Evolutionary conservation across 371 early-diverging fungal species (phyloP).

Genomic region (Mortierella sp.): DNA sequence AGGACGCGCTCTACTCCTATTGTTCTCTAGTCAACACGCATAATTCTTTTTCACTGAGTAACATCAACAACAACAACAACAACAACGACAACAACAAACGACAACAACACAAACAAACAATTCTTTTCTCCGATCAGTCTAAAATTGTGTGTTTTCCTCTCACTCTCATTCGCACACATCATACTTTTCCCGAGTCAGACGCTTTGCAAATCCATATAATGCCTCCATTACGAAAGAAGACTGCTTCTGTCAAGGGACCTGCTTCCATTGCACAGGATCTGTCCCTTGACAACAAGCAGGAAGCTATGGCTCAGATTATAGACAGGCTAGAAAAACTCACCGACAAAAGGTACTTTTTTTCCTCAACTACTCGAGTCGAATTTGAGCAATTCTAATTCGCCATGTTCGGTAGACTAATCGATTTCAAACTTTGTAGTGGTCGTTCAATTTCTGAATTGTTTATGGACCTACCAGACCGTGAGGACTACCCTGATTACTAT

Average conservation of each 20-base stretch:
- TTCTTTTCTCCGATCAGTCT: no score
- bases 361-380: no score
- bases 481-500: slow-evolving; percentile 94
- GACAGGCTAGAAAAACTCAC: slow-evolving; percentile 40
- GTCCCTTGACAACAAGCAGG: slow-evolving; percentile 22
- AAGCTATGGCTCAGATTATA: slow-evolving; percentile 38
- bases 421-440: slow-evolving; percentile 57
- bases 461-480: slow-evolving; percentile 77
- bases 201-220: neutral
- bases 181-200: neutral
- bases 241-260: slow-evolving; percentile 20
- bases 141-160: no score
- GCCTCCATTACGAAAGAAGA: slow-evolving; percentile 24
- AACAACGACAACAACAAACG: no score
- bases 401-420: neutral
- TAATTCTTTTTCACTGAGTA: no score
- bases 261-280: slow-evolving; percentile 47
- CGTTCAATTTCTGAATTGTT: slow-evolving; percentile 81
- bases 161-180: no score
- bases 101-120: no score
- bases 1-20: neutral
- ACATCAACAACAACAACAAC: no score
- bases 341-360: slow-evolving; percentile 41
- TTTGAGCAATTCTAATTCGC: neutral
- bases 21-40: neutral